Evolutionary conservation across 169 alveolate genomes (phyloP).

Genomic region (Plasmodium malariae): DNA sequence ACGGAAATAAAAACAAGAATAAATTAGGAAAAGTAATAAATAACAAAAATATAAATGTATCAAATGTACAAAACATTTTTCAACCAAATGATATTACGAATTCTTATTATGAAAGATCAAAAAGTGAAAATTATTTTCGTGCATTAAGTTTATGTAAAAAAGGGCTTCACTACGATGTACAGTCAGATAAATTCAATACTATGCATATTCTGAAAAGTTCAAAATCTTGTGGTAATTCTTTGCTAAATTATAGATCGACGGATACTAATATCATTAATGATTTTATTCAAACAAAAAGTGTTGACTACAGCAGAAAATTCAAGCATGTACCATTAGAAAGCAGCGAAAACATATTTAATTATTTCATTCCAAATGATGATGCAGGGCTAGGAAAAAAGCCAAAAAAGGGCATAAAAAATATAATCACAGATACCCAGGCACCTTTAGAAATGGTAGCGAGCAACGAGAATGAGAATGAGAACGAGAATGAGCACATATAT

Average conservation of each 20-base stretch:
- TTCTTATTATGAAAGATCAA: conserved; percentile 19
- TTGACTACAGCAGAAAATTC: background rate
- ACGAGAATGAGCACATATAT: no score
- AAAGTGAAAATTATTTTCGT: conserved; percentile 14
- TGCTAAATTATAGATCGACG: background rate
- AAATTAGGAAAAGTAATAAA: background rate
- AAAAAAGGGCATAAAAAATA: conserved; percentile 7
- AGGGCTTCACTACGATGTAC: background rate
- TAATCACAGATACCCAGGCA: no score
- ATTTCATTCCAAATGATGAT: background rate
- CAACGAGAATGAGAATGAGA: no score
- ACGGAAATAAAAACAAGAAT: conserved; percentile 57
- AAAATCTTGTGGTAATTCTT: background rate
- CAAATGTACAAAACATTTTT: conserved; percentile 32
- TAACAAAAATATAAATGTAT: conserved; percentile 62
- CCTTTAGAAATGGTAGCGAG: no score
- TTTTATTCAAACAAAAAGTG: conserved; percentile 15
- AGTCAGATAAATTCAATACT: conserved; percentile 1
- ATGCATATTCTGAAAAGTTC: background rate
- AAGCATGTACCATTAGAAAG: background rate
- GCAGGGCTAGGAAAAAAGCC: background rate
- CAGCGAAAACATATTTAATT: background rate
- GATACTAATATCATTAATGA: background rate
- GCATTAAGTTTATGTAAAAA: conserved; percentile 8
- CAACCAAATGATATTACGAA: conserved; percentile 1